Base-by-base conservation (phyloP, 305 asterid species). In the Caryopteris hybrid region DNA sequence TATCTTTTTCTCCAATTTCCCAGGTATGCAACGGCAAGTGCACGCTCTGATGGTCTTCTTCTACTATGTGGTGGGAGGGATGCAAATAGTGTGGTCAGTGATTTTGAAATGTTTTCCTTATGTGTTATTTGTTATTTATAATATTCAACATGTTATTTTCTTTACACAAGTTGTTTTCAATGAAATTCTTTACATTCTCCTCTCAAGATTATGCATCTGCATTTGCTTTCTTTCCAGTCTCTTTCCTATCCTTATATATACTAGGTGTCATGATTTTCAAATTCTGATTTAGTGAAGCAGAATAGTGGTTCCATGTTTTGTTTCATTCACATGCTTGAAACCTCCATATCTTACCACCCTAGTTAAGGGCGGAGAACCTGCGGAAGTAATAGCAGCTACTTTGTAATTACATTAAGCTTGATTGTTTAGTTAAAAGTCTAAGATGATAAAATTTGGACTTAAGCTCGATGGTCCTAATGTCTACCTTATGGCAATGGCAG, bases 61-160 rank as follows among this genome's bases (percentile, higher is more conserved):
- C 86, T 95, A 75, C 99, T 95, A 18, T 95, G 98, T 73, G 99
- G 99, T 70, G 99, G 99, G 74, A 87, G 99, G 90, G 99, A 95
- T 76, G 95, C 90, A n/a, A 91, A 88, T 69, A 95, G 97, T 71
- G 99, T 89, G 98, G 99, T 95, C 71, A 81, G 97, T 74, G 47
- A 71, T 65, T 61, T 61, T 46, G 3, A 18, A 51, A 42, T 66
- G 22, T 39, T 69, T 56, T 29, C 33, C 4, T 56, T 29, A 51
- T 67, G 17, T n/a, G 5, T 64, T 31, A 36, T 42, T 18, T 61
- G 46, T 48, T 56, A 31, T 56, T 29, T 66, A 16, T 29, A 25
- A 33, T 38, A 47, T 61, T 55, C 56, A 34, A 4, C 56, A 43
- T 66, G 33, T 58, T 42, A 20, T 51, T 59, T 42, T 61, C 74